A percentile compares a stretch with the other conserved stretches of the same genome.
These are phyloP conservation scores for Nannochloropsis salina DNA, from an alignment of 108 stramenopile genomes.

Conservation along the genomic window DNA sequence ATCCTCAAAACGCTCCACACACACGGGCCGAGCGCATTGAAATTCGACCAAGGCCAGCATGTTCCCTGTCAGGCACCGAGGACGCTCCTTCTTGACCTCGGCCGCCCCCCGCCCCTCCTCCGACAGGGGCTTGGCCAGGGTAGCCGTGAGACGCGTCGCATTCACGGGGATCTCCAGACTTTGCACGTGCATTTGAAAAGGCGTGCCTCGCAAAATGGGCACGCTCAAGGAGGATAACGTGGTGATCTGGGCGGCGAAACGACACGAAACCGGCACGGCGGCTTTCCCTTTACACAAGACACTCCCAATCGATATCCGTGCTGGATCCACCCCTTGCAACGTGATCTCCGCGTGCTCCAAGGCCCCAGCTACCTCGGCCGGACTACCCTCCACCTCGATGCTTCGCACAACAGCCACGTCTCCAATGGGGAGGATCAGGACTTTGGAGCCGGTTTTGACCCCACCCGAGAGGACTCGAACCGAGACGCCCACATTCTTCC, in stretches of 20 bases:
- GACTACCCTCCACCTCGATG: constrained; percentile 60
- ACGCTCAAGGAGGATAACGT: constrained; percentile 27
- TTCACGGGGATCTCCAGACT: constrained; percentile 45
- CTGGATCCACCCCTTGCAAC: constrained; percentile 66
- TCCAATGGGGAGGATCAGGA: constrained; percentile 70
- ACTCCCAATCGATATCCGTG: constrained; percentile 67
- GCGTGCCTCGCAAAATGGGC: constrained; percentile 66
- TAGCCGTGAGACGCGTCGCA: constrained; percentile 39
- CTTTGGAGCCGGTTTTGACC: constrained; percentile 59
- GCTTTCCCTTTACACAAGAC: constrained; percentile 62
- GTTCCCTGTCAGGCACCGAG: constrained; percentile 44
- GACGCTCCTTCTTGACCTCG: constrained; percentile 37
- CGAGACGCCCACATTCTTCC: constrained; percentile 35
- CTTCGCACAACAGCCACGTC: constrained; percentile 62
- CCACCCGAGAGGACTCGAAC: constrained; percentile 61
- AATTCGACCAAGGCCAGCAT: constrained; percentile 38
- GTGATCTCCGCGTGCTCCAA: constrained; percentile 76
- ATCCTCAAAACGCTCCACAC: constrained; percentile 47
- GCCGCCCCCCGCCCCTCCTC: constrained; percentile 36
- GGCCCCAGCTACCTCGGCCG: constrained; percentile 61
- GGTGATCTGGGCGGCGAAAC: constrained; percentile 58
- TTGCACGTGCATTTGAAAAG: constrained; percentile 58
- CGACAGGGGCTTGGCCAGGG: constrained; percentile 32
- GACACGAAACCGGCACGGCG: constrained; percentile 55
- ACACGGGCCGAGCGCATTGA: constrained; percentile 32